A percentile compares a stretch with the other conserved stretches of the same genome.
phyloP scores from a whole-genome alignment of 2,329 filamentous ascomycete genomes.

The Diaporthe sp. region DNA sequence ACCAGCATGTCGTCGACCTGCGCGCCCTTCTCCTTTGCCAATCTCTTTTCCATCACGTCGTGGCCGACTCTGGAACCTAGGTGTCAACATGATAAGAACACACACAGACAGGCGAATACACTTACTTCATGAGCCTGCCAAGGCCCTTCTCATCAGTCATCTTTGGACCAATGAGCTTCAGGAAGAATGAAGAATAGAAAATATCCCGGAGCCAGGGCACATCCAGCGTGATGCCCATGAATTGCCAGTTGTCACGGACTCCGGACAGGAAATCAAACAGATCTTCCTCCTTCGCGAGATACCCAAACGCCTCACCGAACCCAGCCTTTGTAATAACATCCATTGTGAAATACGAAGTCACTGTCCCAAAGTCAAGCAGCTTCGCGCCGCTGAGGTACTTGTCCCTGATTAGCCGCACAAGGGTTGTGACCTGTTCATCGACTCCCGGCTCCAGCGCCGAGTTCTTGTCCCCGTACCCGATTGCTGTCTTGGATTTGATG shows the following conservation, averaged over 20 bases:
- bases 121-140: slow-evolving; percentile 41
- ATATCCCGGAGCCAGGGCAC: slow-evolving; percentile 47
- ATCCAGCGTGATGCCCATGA: slow-evolving; percentile 52
- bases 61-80: slow-evolving; percentile 40
- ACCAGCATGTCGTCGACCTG: slow-evolving; percentile 59
- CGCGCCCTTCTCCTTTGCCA: slow-evolving; percentile 51
- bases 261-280: slow-evolving; percentile 56
- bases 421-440: background rate
- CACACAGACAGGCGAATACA: slow-evolving; percentile 35
- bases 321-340: slow-evolving; percentile 61
- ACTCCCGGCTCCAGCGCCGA: slow-evolving; percentile 39
- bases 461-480: slow-evolving; percentile 38
- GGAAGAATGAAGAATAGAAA: slow-evolving; percentile 40
- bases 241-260: slow-evolving; percentile 49
- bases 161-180: slow-evolving; percentile 48
- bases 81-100: background rate
- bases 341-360: slow-evolving; percentile 59
- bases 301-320: slow-evolving; percentile 57
- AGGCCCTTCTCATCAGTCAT: slow-evolving; percentile 41
- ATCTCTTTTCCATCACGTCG: slow-evolving; percentile 54
- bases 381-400: background rate
- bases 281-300: slow-evolving; percentile 53
- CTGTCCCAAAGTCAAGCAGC: slow-evolving; percentile 55
- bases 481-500: slow-evolving; percentile 43
- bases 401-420: background rate